Evolutionary conservation across 2,329 filamentous ascomycete species (phyloP), one percentile per base, ranked within the genome.

Genomic region (Ceratocystis eucalypticola): DNA sequence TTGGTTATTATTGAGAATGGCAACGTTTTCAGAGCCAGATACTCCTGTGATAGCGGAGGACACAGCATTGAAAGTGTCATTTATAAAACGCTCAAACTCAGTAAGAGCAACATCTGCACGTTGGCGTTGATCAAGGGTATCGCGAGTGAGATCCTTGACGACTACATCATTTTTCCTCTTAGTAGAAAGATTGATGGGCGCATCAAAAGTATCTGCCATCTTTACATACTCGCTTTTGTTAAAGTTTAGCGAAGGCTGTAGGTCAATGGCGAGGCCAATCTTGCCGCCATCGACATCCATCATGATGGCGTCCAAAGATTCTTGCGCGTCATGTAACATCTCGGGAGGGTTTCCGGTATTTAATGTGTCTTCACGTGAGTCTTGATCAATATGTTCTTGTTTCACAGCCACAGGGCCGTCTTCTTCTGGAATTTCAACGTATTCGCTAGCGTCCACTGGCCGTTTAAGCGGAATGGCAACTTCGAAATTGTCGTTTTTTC

Each of bases 61-160:
- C 72, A 96, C 91, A 4, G 88, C 88, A 69, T 89, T 83, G 70
- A 92, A 91, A 17, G 96, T 81, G 28, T 86, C 84, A 65, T 84
- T 80, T 2, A 95, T 78, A 61, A 91, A 81, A 46, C 82, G 82
- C 66, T 88, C 83, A 12, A 99, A 77, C 65, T 86, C 85, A 65
- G 86, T 78, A 59, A 92, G 80, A 55, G 89, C 88, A 10, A 84
- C 81, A 71, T 96, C 87, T 3, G 88, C 88, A 71, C 91, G 86
- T 71, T 95, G 87, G 63, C 88, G 87, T 74, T 96, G 89, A 72
- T 95, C 91, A 1, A 91, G 78, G 53, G 84, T 84, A 57, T 86
- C 76, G 17, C 83, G 80, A 22, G 87, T 77, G 2, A 83, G 74
- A 62, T 83, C 81, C 12, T 82, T 80, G 6, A 79, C 80, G 62